Evolutionary conservation across 2,329 filamentous ascomycete genomes (phyloP), one percentile per base, ranked within the genome.

Genomic region (Hymenoscyphus linearis): DNA sequence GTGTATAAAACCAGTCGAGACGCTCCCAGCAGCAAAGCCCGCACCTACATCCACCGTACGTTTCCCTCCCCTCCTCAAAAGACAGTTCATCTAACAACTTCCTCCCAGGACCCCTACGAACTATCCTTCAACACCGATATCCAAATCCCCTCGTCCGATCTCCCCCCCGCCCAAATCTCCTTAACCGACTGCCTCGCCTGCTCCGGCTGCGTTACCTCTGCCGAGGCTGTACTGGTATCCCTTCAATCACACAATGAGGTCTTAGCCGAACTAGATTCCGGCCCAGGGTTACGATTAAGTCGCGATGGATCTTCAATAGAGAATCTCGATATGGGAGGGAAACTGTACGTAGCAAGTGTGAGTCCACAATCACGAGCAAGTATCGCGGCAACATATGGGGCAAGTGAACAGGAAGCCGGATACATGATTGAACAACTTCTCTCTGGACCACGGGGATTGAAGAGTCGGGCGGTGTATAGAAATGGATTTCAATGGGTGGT

Each of bases 1-100:
- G 65, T 99, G 95, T 78, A 98, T 99, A 76, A 98, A 99, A 73
- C 95, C 95, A 31, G 83, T 99, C 73, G 95, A 99, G 76, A 96
- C 91, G 2, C 84, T 99, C 14, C 93, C 95, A 2, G 76, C 82
- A 56, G 80, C 83, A 66, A 77, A 83, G 36, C 75, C 83, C 26
- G 74, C 78, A 57, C 76, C 77, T 1, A 25, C 27, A 26, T 68
- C 72, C 59, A 74, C 76, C 64, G 80, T 83, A 74, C 60, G 76
- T 58, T 13, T n/a, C 6, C 36, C 36, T 7, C 40, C 59, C 9
- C 44, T 18, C 5, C 25, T 16, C 25, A 22, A 16, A 36, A 35
- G 40, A 5, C 3, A 6, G 53, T 34, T 40, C 34, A 52, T 37
- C 18, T 16, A 12, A 22, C 10, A 37, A 60, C 62, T 57, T 67